Evolutionary conservation across 2,329 filamentous ascomycete genomes (phyloP).

Genomic region (Dactylonectria macrodidyma): DNA sequence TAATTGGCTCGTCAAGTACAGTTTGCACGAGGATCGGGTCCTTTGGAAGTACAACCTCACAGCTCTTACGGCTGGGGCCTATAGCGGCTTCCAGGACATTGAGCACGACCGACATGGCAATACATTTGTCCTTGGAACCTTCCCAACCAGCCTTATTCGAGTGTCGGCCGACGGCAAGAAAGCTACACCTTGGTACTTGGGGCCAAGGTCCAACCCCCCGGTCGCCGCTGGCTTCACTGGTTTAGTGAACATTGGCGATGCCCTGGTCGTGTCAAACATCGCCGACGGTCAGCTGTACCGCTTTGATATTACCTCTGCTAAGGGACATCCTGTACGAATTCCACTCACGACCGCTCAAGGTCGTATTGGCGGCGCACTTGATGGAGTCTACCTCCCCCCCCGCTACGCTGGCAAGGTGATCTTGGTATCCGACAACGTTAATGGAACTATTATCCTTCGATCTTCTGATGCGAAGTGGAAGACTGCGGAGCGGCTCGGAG

Average conservation of each 20-base stretch:
- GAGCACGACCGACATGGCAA: slow-evolving; percentile 54
- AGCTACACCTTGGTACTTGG: slow-evolving; percentile 52
- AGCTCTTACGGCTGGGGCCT: slow-evolving; percentile 45
- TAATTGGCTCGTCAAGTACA: slow-evolving; percentile 56
- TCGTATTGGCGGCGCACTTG: slow-evolving; percentile 21
- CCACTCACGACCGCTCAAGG: too few species aligned
- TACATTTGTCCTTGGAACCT: slow-evolving; percentile 57
- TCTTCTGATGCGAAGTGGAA: slow-evolving; percentile 54
- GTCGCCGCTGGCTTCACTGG: slow-evolving; percentile 27
- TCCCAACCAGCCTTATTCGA: slow-evolving; percentile 54
- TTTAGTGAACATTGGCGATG: slow-evolving; percentile 24
- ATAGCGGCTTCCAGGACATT: slow-evolving; percentile 58
- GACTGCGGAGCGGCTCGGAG: slow-evolving; percentile 53
- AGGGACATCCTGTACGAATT: not conserved
- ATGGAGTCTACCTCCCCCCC: slow-evolving; percentile 53
- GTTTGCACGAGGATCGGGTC: slow-evolving; percentile 41
- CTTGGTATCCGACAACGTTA: slow-evolving; percentile 49
- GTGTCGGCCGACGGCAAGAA: slow-evolving; percentile 49
- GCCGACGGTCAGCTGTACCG: slow-evolving; percentile 52
- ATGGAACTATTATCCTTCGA: slow-evolving; percentile 55
- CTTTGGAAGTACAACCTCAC: slow-evolving; percentile 55
- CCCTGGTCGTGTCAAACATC: slow-evolving; percentile 52
- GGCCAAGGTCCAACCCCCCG: slow-evolving; percentile 41
- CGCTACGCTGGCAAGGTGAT: slow-evolving; percentile 54
- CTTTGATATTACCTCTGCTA: slow-evolving; percentile 48